These are phyloP conservation scores for Athelia psychrophila DNA, from an alignment of 1,284 basidiomycete species.

Conservation along the genomic window DNA sequence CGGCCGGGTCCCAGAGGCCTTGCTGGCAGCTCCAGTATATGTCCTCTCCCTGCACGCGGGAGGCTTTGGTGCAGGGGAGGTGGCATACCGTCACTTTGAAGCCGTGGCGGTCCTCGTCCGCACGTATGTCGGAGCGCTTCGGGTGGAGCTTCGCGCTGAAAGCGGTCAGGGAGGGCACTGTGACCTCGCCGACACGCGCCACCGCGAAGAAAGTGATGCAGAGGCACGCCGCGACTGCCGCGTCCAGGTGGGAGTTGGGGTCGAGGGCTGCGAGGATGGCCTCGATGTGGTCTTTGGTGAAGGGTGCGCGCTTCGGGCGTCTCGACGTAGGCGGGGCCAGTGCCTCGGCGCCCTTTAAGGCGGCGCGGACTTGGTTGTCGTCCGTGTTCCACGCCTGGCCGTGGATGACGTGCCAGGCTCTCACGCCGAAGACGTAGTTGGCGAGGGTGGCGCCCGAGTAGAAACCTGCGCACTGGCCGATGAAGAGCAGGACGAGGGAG, in stretches of 20 bases:
- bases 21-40: constrained; percentile 24
- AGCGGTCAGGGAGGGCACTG: constrained; percentile 17
- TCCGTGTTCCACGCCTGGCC: constrained; percentile 20
- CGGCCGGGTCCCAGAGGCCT: constrained; percentile 22
- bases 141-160: constrained; percentile 25
- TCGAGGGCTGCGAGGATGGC: constrained; percentile 14
- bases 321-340: constrained; percentile 17
- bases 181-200: constrained; percentile 31
- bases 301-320: constrained; percentile 18
- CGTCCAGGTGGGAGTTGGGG: constrained; percentile 20
- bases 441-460: constrained; percentile 16
- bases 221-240: constrained; percentile 29
- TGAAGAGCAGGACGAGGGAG: constrained; percentile 10
- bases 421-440: constrained; percentile 25
- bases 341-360: constrained; percentile 18
- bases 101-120: constrained; percentile 11
- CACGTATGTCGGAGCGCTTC: constrained; percentile 11
- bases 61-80: constrained; percentile 29
- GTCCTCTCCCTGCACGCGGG: constrained; percentile 16
- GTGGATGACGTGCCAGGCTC: constrained; percentile 36
- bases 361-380: constrained; percentile 13
- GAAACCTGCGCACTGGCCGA: constrained; percentile 14
- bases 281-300: constrained; percentile 16
- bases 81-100: constrained; percentile 18
- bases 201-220: constrained; percentile 29